phyloP scores from a whole-genome alignment of 108 stramenopile species.

The Pinguiococcus pyrenoidosus region DNA sequence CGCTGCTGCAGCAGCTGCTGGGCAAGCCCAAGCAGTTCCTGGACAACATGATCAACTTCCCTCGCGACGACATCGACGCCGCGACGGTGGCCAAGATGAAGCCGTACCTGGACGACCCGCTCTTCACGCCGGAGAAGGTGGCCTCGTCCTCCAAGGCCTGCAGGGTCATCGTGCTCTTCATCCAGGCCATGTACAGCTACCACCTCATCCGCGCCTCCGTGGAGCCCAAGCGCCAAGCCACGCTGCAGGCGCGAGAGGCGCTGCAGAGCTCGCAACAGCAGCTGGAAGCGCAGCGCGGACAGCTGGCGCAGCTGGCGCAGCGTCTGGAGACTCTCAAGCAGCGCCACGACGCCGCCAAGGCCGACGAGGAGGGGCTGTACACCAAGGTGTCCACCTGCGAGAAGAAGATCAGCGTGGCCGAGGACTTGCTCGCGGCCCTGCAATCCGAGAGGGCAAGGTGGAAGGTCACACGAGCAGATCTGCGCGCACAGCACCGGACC shows the following conservation, averaged over 20 bases:
- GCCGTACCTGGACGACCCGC: neutral
- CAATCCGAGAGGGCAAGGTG: slow-evolving; percentile 19
- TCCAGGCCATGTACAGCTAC: slow-evolving; percentile 19
- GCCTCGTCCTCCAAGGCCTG: slow-evolving; percentile 1
- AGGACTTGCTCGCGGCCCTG: slow-evolving; percentile 10
- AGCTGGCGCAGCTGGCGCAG: neutral
- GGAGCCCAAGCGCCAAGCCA: slow-evolving; percentile 9
- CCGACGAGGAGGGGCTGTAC: too few species aligned
- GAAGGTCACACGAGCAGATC: too few species aligned
- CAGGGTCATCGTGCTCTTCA: slow-evolving; percentile 4
- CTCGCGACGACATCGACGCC: slow-evolving; percentile 11
- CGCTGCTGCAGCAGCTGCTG: too few species aligned
- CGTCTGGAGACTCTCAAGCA: neutral
- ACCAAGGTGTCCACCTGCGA: too few species aligned
- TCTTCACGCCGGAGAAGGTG: slow-evolving; percentile 1
- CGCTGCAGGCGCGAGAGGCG: too few species aligned
- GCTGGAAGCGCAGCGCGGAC: neutral
- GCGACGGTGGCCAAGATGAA: slow-evolving; percentile 8
- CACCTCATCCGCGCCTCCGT: slow-evolving; percentile 3
- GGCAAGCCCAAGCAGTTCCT: slow-evolving; percentile 16
- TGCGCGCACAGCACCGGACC: neutral
- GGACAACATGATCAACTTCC: slow-evolving; percentile 1
- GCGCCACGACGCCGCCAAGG: neutral
- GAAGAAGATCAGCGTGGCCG: slow-evolving; percentile 15
- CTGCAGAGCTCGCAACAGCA: slow-evolving; percentile 1